Conservation (phyloP, 169 alveolate genomes). For the Amoebophrya sp. region DNA sequence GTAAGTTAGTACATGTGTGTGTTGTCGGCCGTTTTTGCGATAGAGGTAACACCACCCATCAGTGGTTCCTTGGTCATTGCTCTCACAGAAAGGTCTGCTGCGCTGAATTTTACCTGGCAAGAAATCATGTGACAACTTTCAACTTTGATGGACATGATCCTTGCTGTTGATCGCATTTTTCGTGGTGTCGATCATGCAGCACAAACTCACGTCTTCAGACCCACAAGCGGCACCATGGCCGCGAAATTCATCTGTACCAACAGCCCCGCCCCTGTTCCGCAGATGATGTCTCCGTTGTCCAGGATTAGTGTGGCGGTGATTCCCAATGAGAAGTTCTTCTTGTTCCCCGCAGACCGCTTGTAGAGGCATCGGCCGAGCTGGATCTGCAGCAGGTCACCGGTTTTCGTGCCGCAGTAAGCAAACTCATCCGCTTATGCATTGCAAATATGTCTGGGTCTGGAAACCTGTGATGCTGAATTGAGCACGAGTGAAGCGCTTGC, state of each 20-base stretch:
- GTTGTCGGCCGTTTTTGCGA: background rate
- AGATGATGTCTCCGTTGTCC: background rate
- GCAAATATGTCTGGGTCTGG: too few relatives aligned
- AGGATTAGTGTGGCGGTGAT: background rate
- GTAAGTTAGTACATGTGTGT: background rate
- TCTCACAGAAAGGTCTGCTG: background rate
- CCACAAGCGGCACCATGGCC: too few relatives aligned
- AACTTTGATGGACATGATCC: too few relatives aligned
- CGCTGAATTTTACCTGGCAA: background rate
- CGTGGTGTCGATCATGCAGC: too few relatives aligned
- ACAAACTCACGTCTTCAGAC: too few relatives aligned
- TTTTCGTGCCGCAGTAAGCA: conserved; percentile 77
- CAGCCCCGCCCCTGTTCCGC: background rate
- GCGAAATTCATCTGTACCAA: background rate
- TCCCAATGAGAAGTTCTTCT: background rate
- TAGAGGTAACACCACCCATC: background rate
- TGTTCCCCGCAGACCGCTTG: background rate
- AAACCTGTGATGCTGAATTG: too few relatives aligned
- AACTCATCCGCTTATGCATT: too few relatives aligned
- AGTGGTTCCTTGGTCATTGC: background rate
- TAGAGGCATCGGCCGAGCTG: conserved; percentile 33
- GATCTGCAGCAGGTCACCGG: conserved; percentile 78
- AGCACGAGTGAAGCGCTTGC: too few relatives aligned
- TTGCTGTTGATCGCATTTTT: too few relatives aligned
- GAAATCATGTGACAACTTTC: too few relatives aligned